Percentiles rank a stretch among this genome's conserved stretches.
Evolutionary conservation across 1,284 basidiomycete species (phyloP).

Genomic region (Sporisorium exsertum): DNA sequence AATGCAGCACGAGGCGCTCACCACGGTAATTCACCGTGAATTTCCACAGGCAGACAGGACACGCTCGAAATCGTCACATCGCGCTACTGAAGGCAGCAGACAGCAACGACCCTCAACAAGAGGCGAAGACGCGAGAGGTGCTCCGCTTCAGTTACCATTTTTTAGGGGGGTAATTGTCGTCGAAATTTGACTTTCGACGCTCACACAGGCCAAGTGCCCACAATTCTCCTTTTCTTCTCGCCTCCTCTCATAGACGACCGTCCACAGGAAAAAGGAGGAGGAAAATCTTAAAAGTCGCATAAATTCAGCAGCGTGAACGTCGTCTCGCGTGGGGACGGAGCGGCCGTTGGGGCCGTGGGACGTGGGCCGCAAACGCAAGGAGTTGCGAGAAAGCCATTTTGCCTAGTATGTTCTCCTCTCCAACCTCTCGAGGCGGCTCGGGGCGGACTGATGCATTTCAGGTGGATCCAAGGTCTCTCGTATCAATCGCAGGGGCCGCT

Average conservation of each 20-base stretch:
- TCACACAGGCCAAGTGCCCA: background rate
- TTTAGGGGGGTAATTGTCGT: background rate
- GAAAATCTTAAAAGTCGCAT: background rate
- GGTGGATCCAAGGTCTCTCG: background rate
- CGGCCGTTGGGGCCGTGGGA: background rate
- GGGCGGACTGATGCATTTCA: too few species aligned
- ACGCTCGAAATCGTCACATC: background rate
- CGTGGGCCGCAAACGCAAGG: background rate
- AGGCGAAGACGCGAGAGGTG: background rate
- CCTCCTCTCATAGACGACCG: too few species aligned
- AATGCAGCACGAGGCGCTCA: background rate
- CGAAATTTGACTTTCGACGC: background rate
- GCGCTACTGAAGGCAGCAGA: background rate
- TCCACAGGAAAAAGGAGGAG: too few species aligned
- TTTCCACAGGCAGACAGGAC: constrained; percentile 1
- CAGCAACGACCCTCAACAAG: background rate
- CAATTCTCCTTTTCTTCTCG: too few species aligned
- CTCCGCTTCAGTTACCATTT: background rate
- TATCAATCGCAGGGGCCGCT: background rate
- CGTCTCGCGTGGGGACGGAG: background rate
- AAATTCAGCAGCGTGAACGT: background rate
- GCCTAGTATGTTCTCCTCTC: background rate
- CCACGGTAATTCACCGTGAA: background rate
- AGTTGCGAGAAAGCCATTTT: background rate
- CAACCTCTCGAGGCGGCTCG: background rate